Conservation (phyloP, 495 filamentous ascomycete species). For the Trichocladium uniseriatum region DNA sequence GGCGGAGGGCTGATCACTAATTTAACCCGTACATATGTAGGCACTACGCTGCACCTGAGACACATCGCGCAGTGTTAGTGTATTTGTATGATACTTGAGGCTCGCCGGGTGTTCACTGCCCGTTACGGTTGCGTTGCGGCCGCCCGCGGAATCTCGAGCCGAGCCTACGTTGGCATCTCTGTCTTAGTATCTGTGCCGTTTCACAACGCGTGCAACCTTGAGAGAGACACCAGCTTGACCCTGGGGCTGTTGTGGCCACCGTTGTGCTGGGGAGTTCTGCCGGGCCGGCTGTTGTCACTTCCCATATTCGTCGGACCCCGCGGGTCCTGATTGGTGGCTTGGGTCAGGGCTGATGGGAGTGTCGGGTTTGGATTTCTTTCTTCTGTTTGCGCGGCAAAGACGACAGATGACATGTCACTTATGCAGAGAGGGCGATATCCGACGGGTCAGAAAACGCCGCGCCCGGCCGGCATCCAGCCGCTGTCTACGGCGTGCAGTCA, state of each 20-base stretch:
- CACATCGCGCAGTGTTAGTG: neutral
- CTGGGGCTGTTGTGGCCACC: neutral
- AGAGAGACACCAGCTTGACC: neutral
- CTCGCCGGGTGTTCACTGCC: neutral
- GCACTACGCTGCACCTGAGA: neutral
- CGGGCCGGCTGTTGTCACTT: neutral
- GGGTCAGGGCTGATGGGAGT: neutral
- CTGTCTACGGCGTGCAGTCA: no score
- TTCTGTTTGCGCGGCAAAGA: neutral
- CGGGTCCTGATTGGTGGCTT: neutral
- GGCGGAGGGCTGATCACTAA: no score
- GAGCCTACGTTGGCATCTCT: no score
- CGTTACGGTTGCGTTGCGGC: no score
- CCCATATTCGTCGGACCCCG: neutral
- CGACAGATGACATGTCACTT: neutral
- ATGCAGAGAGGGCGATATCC: no score
- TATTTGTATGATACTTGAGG: neutral
- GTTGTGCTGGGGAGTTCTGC: neutral
- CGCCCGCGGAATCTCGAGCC: no score
- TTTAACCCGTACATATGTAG: no score
- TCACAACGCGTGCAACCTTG: neutral
- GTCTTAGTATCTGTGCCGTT: neutral
- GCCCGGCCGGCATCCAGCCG: neutral
- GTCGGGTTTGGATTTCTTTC: neutral
- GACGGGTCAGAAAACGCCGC: no score